A percentile compares a stretch with the other conserved stretches of the same genome.
These are phyloP conservation scores for Candida vartiovaarae DNA, from an alignment of 805 yeast species.

Conservation along the genomic window DNA sequence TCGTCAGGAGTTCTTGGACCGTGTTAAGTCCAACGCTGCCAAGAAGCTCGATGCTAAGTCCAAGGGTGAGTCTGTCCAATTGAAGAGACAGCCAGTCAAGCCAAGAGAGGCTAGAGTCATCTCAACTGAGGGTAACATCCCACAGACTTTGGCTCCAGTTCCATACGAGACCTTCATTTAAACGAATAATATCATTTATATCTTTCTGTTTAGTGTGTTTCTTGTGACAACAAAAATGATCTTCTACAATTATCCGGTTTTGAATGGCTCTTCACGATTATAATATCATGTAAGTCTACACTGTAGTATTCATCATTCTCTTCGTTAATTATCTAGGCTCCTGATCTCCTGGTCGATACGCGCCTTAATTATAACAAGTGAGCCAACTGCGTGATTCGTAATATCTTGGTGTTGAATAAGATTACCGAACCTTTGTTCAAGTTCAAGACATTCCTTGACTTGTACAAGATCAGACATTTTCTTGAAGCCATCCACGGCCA, in stretches of 20 bases:
- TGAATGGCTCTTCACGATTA: constrained; percentile 4
- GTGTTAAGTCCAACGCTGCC: constrained; percentile 96
- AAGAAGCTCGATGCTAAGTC: constrained; percentile 92
- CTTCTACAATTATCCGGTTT: constrained; percentile 5
- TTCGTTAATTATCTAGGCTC: background rate
- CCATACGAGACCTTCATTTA: constrained; percentile 99
- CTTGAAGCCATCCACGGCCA: constrained; percentile 39
- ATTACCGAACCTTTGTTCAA: constrained; percentile 33
- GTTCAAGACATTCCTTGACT: constrained; percentile 32
- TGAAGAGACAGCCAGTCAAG: constrained; percentile 97
- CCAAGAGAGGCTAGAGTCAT: constrained; percentile 93
- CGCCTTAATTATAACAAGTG: constrained; percentile 4
- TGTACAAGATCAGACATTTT: constrained; percentile 30
- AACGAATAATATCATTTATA: constrained; percentile 25
- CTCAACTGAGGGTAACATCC: constrained; percentile 73
- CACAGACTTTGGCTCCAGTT: constrained; percentile 98
- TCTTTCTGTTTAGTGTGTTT: constrained; percentile 20
- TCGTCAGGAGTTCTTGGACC: constrained; percentile 97
- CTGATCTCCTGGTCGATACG: constrained; percentile 7
- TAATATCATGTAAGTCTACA: background rate
- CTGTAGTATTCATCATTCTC: background rate
- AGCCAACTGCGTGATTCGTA: constrained; percentile 17
- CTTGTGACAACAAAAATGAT: constrained; percentile 6
- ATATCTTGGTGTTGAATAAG: constrained; percentile 26
- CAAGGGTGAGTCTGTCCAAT: constrained; percentile 80